These are phyloP conservation scores for Lactarius sanguifluus DNA, from an alignment of 768 basidiomycete genomes.

Conservation along the genomic window DNA sequence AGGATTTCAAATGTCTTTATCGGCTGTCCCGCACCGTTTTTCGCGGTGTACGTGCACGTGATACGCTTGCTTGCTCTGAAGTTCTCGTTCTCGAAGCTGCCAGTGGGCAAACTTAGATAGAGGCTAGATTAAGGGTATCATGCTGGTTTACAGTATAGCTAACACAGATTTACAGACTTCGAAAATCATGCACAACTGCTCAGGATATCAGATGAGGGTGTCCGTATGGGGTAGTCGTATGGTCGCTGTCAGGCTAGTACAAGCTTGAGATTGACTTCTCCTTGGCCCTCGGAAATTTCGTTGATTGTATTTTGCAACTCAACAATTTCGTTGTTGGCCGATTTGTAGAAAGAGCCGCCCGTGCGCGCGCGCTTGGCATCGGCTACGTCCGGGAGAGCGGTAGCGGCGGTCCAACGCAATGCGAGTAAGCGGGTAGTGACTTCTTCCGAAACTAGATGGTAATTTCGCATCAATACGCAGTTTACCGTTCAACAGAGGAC, in stretches of 20 bases:
- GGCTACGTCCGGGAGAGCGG: background rate
- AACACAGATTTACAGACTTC: conserved; percentile 8
- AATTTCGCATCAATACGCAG: background rate
- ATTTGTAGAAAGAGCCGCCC: conserved; percentile 12
- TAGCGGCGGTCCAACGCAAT: conserved; percentile 17
- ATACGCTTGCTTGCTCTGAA: background rate
- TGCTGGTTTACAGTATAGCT: background rate
- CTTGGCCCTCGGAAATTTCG: background rate
- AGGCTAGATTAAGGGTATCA: conserved; percentile 1
- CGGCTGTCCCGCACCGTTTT: background rate
- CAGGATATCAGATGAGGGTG: background rate
- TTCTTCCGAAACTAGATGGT: conserved; percentile 13
- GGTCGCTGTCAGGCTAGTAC: conserved; percentile 8
- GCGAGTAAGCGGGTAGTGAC: conserved; percentile 10
- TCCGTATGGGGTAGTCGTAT: background rate
- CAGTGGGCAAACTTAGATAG: background rate
- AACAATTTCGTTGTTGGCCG: background rate
- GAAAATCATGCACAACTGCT: background rate
- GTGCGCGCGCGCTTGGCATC: conserved; percentile 12
- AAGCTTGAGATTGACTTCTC: conserved; percentile 3
- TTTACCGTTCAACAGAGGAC: background rate
- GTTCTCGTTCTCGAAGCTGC: too few relatives aligned
- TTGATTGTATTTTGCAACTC: background rate
- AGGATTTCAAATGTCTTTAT: background rate
- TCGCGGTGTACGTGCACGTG: background rate